Evolutionary conservation across 2,329 filamentous ascomycete genomes (phyloP), one percentile per base, ranked within the genome.

Genomic region (Botrytis tulipae): DNA sequence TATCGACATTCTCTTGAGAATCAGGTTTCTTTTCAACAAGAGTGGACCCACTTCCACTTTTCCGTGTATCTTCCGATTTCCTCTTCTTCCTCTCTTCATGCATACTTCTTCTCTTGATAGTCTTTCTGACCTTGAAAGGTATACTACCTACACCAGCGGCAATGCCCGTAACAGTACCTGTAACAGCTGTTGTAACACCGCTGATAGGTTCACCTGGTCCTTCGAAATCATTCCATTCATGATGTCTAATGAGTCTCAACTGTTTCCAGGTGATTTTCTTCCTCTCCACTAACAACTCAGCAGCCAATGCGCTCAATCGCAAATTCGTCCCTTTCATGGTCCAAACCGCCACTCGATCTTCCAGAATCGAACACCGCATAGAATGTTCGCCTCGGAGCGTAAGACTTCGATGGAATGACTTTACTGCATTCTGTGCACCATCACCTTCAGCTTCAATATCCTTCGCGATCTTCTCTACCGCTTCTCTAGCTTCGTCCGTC

Each of bases 151-250:
- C 83, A 0, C 91, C 91, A n/a, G 85, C 84, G 40, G 90, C 87
- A 1, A 90, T 84, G 51, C 88, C 86, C 1, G 87, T 86, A 4
- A 91, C 79, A 0, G 88, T 88, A 4, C 85, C 85, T n/a, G 88
- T 84, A 7, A 93, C 77, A 0, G 90, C 90, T 18, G 88, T 88
- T 48, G 88, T 88, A 6, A 88, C 83, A 4, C 91, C 92, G 0
- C 91, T 92, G 20, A 94, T 83, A 0, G 92, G 92, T 79, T 93
- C 92, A 0, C 91, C 91, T 0, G 91, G 91, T 0, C 92, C 92
- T 76, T 92, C 90, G 77, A 93, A 93, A 77, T 93, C 91, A 76
- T 93, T 92, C 90, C 91, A 94, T 77, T 93, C 91, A 69, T 87
- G 88, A 77, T 92, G 90, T 14, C 92, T 85, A 14, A 92, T 78